Conservation (phyloP, 495 filamentous ascomycete genomes). For the Neurospora terricola region DNA sequence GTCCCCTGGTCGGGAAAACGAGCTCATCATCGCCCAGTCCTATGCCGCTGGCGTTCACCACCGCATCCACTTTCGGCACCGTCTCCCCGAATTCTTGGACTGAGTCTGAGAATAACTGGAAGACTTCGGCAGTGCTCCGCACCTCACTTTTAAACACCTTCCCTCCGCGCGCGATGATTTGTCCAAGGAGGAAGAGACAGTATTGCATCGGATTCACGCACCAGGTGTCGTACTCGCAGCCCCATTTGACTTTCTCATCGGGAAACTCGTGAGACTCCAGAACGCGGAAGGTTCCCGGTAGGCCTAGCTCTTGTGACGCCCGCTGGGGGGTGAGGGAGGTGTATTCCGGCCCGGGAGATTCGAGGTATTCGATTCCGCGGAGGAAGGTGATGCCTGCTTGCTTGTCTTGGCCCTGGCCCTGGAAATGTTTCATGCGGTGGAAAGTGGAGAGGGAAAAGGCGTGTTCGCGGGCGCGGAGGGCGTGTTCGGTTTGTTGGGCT, state of each 20-base stretch:
- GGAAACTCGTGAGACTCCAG: conserved; percentile 34
- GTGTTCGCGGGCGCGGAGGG: conserved; percentile 31
- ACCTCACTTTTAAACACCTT: conserved; percentile 32
- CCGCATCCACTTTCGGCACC: conserved; percentile 28
- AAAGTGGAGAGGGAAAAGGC: conserved; percentile 42
- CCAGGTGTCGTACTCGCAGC: conserved; percentile 46
- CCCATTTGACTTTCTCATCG: conserved; percentile 37
- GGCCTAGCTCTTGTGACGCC: conserved; percentile 28
- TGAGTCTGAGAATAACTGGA: conserved; percentile 5
- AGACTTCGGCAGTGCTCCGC: conserved; percentile 37
- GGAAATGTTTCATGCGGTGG: conserved; percentile 35
- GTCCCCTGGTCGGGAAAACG: conserved; percentile 45
- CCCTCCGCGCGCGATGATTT: conserved; percentile 43
- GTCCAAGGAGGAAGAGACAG: conserved; percentile 42
- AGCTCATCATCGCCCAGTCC: conserved; percentile 47
- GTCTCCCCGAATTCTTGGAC: neutral
- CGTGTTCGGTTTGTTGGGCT: neutral
- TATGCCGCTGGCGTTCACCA: conserved; percentile 50
- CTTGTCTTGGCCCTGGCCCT: conserved; percentile 24
- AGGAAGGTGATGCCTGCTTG: conserved; percentile 41
- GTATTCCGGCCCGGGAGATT: conserved; percentile 32
- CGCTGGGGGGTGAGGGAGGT: conserved; percentile 16
- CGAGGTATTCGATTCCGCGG: conserved; percentile 51
- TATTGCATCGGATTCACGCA: conserved; percentile 56
- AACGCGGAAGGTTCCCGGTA: conserved; percentile 33